Percentiles rank a stretch among this genome's conserved stretches.
Conservation (phyloP, 768 basidiomycete species). For the Suillus ampliporus region DNA sequence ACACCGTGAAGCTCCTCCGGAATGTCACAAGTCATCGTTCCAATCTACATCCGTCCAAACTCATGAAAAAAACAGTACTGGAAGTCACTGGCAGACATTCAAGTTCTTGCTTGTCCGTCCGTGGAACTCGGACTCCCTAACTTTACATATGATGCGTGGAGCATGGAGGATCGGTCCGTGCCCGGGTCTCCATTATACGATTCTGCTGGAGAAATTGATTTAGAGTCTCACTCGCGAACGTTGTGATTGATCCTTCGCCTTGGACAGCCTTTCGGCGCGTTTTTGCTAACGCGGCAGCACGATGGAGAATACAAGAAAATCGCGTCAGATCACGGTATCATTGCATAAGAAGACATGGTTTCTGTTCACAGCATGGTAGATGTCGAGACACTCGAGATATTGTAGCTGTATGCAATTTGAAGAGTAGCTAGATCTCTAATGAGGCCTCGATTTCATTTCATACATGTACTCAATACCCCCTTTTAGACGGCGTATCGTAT, state of each 20-base stretch:
- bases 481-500: no score
- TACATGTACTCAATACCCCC: background rate
- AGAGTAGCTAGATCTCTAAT: no score
- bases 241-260: background rate
- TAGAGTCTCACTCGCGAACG: background rate
- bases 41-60: no score
- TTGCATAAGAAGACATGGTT: background rate
- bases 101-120: background rate
- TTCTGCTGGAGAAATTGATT: background rate
- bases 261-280: background rate
- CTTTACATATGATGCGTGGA: background rate
- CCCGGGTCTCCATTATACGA: background rate
- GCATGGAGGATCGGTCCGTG: background rate
- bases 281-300: background rate
- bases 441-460: background rate
- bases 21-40: no score
- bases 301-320: background rate
- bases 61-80: background rate
- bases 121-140: background rate
- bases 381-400: background rate
- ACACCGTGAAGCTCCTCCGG: no score
- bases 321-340: background rate
- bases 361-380: background rate
- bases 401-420: background rate
- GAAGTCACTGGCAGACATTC: background rate